Percentiles rank a stretch among this genome's conserved stretches.
Evolutionary conservation across 2,329 filamentous ascomycete species (phyloP).

Genomic region (Calonectria pseudoreteaudii): DNA sequence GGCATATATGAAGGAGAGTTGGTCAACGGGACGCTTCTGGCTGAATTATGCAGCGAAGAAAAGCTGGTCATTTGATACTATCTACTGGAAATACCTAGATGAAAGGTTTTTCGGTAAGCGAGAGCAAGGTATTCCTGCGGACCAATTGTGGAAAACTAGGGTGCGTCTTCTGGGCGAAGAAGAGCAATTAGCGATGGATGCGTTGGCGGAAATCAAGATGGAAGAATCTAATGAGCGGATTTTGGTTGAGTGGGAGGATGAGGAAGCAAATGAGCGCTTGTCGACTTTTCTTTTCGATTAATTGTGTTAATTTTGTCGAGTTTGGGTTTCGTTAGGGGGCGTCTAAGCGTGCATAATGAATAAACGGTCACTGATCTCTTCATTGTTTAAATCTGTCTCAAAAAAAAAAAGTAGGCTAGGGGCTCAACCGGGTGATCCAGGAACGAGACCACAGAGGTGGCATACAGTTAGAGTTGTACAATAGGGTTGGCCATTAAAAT

Average conservation of each 20-base stretch:
- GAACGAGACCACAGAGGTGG: no score
- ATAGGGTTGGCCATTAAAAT: no score
- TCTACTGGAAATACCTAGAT: slow-evolving; percentile 53
- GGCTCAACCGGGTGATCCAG: no score
- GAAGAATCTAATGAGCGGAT: slow-evolving; percentile 40
- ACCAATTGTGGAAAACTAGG: slow-evolving; percentile 45
- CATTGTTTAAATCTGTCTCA: no score
- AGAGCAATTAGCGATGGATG: slow-evolving; percentile 46
- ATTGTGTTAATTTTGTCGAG: not conserved
- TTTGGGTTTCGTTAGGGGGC: no score
- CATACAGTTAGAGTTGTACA: no score
- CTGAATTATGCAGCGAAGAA: slow-evolving; percentile 50
- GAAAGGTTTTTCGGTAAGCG: slow-evolving; percentile 45
- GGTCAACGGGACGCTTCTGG: slow-evolving; percentile 48
- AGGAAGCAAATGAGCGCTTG: slow-evolving; percentile 29
- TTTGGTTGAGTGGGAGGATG: slow-evolving; percentile 44
- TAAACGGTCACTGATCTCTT: not conserved
- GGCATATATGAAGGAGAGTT: slow-evolving; percentile 50
- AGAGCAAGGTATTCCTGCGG: slow-evolving; percentile 10
- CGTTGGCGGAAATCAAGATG: slow-evolving; percentile 47
- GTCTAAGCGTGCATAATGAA: not conserved
- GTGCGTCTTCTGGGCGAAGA: slow-evolving; percentile 42
- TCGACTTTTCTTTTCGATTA: slow-evolving; percentile 10
- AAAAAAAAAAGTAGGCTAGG: no score
- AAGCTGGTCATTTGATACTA: slow-evolving; percentile 52